Evolutionary conservation across 805 yeast genomes (phyloP).

Genomic region (Brettanomyces custersianus): DNA sequence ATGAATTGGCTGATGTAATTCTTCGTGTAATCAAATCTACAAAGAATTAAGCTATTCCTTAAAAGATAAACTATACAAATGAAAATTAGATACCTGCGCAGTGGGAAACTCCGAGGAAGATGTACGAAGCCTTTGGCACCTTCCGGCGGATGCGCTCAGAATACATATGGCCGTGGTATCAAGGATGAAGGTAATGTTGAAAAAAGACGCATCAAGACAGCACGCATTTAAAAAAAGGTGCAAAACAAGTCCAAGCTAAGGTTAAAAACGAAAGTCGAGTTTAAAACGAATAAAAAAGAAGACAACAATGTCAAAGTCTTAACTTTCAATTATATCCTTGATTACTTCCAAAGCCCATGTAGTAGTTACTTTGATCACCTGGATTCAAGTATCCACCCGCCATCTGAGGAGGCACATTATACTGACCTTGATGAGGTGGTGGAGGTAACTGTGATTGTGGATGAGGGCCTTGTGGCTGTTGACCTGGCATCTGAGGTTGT

Average conservation of each 20-base stretch:
- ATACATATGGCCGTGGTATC: too few species aligned
- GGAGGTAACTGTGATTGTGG: constrained; percentile 6
- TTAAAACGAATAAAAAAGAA: constrained; percentile 1
- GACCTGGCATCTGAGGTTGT: constrained; percentile 19
- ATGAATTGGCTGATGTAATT: constrained; percentile 3
- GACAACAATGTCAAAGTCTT: background rate
- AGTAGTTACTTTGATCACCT: constrained; percentile 18
- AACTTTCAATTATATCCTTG: constrained; percentile 17
- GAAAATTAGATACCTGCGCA: too few species aligned
- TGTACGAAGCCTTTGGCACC: too few species aligned
- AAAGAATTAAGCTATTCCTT: too few species aligned
- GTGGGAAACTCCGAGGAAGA: too few species aligned
- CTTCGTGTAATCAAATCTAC: too few species aligned
- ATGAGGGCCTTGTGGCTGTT: constrained; percentile 18
- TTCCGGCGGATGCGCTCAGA: too few species aligned
- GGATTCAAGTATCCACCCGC: constrained; percentile 19
- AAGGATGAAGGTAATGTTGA: background rate
- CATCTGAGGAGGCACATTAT: constrained; percentile 20
- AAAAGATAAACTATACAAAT: too few species aligned
- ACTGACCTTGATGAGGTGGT: constrained; percentile 17
- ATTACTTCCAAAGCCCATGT: constrained; percentile 21
- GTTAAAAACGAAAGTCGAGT: background rate
- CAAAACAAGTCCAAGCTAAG: background rate
- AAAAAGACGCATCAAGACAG: too few species aligned
- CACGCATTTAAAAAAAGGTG: background rate